A percentile compares a stretch with the other conserved stretches of the same genome.
phyloP scores from a whole-genome alignment of 2,329 filamentous ascomycete genomes.

The Calonectria pauciramosa region DNA sequence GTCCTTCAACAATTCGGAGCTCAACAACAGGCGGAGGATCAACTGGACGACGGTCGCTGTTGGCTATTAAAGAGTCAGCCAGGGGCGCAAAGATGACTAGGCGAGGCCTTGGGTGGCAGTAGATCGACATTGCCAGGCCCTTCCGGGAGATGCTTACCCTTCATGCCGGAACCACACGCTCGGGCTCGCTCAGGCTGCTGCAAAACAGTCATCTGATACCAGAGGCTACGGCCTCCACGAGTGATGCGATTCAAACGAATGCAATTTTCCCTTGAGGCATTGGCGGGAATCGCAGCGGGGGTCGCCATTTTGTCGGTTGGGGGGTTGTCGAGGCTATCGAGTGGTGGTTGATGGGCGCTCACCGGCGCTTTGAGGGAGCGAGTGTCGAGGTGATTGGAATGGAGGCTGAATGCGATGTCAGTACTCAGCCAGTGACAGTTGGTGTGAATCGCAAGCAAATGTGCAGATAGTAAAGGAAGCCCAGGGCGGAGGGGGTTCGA shows the following conservation, averaged over 20 bases:
- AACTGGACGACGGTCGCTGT: slow-evolving; percentile 85
- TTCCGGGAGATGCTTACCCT: slow-evolving; percentile 73
- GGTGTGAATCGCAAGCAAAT: slow-evolving; percentile 22
- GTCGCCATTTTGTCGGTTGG: slow-evolving; percentile 50
- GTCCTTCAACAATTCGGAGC: slow-evolving; percentile 85
- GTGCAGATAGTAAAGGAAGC: slow-evolving; percentile 19
- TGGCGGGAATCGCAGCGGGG: slow-evolving; percentile 45
- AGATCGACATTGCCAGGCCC: not conserved
- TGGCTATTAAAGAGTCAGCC: slow-evolving; percentile 48
- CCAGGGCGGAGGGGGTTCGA: slow-evolving; percentile 15
- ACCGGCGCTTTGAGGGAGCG: slow-evolving; percentile 24
- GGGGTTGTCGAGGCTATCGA: slow-evolving; percentile 2
- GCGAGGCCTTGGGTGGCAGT: not conserved
- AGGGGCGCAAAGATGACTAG: not conserved
- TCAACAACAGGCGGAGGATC: slow-evolving; percentile 96
- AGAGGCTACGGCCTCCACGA: slow-evolving; percentile 81
- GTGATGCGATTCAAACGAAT: slow-evolving; percentile 69
- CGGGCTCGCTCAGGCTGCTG: slow-evolving; percentile 95
- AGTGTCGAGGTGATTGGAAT: slow-evolving; percentile 19
- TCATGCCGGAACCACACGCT: slow-evolving; percentile 94
- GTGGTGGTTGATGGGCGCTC: slow-evolving; percentile 3
- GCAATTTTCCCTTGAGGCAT: slow-evolving; percentile 51
- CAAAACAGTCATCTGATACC: slow-evolving; percentile 86
- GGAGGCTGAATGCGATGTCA: slow-evolving; percentile 34
- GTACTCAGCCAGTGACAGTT: slow-evolving; percentile 13